Base-by-base conservation (phyloP, 2,329 filamentous ascomycete species). In the Colletotrichum liriopes region DNA sequence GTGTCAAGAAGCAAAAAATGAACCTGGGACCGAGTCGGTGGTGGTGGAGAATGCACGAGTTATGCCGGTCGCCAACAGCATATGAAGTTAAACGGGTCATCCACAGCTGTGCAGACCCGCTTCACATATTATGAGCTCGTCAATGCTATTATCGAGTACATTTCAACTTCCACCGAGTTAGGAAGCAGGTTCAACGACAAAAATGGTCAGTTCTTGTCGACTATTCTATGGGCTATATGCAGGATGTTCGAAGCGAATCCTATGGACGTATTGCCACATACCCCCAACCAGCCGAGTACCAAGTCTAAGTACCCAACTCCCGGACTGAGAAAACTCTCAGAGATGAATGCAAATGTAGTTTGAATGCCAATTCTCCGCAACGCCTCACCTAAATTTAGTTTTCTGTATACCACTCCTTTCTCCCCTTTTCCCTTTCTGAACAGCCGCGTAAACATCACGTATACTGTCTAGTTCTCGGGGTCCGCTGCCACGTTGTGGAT, bases 401-500 rank as follows among this genome's bases (percentile, higher is more conserved):
- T 60, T 29, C 60, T 59, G 43, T 52, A 23, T 71, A 23, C 20
- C 41, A 32, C 41, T 14, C 23, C 32, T 47, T 39, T 47, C n/a
- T 23, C 8, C 8, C 8, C 8, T 37, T 47, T 32, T 65, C 37
- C 7, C 26, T 23, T 12, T 37, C 29, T 39, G 41, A 39, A 35
- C 20, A n/a, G 35, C 6, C 60, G 55, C 47, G 63, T 43, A 47
- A 67, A 47, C 55, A 67, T 47, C 49, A 39, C n/a, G 18, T 56
- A 26, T 20, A 20, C 26, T 32, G 4, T 62, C 56, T 62, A 67
- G 64, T 71, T 62, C 43, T 69, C 69, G 26, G 45, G 47, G 7
- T 69, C 59, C 26, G 39, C 51, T 37, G 69, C 51, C 18, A 63
- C 56, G 29, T 72, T 72, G 56, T 72, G 69, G 41, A 72, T 62